Evolutionary conservation across 108 stramenopile species (phyloP).

Genomic region (Asterionellopsis glacialis): DNA sequence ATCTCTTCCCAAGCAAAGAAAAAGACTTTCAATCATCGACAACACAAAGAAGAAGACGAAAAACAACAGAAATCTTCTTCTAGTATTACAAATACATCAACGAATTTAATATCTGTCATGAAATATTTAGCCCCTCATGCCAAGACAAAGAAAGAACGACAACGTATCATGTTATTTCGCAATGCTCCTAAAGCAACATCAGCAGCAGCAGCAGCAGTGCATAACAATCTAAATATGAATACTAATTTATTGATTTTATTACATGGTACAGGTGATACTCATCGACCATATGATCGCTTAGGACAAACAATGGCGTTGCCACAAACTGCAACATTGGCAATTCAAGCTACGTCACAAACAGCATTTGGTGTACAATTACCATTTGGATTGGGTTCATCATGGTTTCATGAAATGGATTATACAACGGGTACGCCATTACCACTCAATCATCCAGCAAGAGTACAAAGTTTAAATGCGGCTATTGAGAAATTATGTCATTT

Average conservation of each 20-base stretch:
- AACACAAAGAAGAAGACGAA: no score
- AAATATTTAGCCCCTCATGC: not conserved
- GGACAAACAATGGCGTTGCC: conserved; percentile 34
- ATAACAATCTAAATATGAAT: no score
- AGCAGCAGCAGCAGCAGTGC: no score
- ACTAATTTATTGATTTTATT: conserved; percentile 37
- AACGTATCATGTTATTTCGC: not conserved
- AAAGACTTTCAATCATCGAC: not conserved
- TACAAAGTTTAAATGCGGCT: conserved; percentile 14
- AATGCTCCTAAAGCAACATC: not conserved
- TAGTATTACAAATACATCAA: no score
- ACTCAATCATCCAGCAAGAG: conserved; percentile 15
- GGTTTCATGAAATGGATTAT: conserved; percentile 55
- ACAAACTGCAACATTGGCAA: conserved; percentile 27
- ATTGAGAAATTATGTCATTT: conserved; percentile 15
- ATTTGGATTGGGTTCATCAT: conserved; percentile 34
- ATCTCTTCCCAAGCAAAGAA: not conserved
- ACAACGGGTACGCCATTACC: conserved; percentile 22
- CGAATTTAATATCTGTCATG: no score
- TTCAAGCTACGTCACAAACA: conserved; percentile 13
- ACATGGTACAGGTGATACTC: conserved; percentile 44
- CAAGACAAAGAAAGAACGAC: conserved; percentile 1
- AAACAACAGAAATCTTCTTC: no score
- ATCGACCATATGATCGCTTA: conserved; percentile 26
- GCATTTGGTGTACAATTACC: conserved; percentile 21